Evolutionary conservation across 2,329 filamentous ascomycete genomes (phyloP).

Genomic region (Ciborinia camelliae): DNA sequence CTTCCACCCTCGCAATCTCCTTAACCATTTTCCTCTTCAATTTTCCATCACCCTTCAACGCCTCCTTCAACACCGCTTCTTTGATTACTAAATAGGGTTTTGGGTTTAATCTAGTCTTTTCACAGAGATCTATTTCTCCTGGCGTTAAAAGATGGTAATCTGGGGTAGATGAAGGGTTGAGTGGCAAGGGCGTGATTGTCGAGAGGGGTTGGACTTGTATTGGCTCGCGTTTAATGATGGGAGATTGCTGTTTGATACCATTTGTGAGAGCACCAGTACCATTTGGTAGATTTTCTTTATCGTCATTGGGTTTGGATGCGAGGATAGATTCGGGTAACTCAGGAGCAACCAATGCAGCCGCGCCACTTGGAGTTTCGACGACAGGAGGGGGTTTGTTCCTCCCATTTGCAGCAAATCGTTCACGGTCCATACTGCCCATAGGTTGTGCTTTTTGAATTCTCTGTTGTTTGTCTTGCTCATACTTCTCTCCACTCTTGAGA

Average conservation of each 20-base stretch:
- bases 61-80: constrained; percentile 85
- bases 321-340: constrained; percentile 55
- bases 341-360: constrained; percentile 72
- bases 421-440: constrained; percentile 81
- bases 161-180: constrained; percentile 57
- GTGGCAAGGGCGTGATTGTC: constrained; percentile 43
- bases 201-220: constrained; percentile 50
- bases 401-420: constrained; percentile 67
- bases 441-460: constrained; percentile 68
- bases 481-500: constrained; percentile 83
- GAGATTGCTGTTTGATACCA: constrained; percentile 43
- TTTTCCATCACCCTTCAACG: constrained; percentile 79
- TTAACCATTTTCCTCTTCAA: constrained; percentile 93
- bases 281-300: constrained; percentile 40
- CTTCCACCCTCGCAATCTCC: constrained; percentile 79
- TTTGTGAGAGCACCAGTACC: constrained; percentile 45
- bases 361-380: constrained; percentile 69
- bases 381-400: constrained; percentile 60
- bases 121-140: constrained; percentile 84
- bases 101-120: constrained; percentile 77
- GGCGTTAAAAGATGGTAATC: constrained; percentile 82
- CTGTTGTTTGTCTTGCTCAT: constrained; percentile 80
- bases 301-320: constrained; percentile 41
- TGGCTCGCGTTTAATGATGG: constrained; percentile 43
- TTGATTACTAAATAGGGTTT: constrained; percentile 97